phyloP scores from a whole-genome alignment of 306 rosid species.

The Glycine soja region DNA sequence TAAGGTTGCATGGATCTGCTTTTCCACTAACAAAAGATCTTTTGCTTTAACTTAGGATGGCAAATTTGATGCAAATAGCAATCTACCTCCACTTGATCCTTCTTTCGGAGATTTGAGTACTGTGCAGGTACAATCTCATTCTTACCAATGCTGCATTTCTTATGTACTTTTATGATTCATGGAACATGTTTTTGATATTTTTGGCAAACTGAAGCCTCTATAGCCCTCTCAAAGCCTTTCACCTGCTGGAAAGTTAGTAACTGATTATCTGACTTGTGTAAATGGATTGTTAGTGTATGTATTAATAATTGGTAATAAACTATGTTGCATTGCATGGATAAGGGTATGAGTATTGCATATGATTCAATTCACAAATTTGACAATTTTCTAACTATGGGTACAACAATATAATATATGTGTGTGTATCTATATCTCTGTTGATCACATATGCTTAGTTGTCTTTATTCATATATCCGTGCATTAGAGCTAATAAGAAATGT shows the following conservation, averaged over 20 bases:
- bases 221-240: neutral
- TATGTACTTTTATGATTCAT: conserved; percentile 18
- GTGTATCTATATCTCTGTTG: neutral
- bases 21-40: conserved; percentile 45
- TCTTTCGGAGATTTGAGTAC: conserved; percentile 62
- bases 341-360: neutral
- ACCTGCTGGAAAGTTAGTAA: conserved; percentile 18
- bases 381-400: neutral
- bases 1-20: conserved; percentile 35
- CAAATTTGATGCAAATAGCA: conserved; percentile 57
- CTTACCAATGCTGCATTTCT: conserved; percentile 14
- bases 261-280: neutral
- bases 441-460: neutral
- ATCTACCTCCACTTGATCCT: conserved; percentile 61
- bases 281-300: conserved; percentile 6
- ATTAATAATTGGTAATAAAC: neutral
- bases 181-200: conserved; percentile 5
- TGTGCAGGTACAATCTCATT: conserved; percentile 70
- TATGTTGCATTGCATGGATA: neutral
- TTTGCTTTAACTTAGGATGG: conserved; percentile 61
- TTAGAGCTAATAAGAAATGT: neutral
- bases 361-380: conserved; percentile 26
- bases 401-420: neutral
- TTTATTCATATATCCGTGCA: neutral
- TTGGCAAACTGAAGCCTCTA: neutral